Base-by-base conservation (phyloP, 768 basidiomycete genomes). In the Boletus vinaceobasis region DNA sequence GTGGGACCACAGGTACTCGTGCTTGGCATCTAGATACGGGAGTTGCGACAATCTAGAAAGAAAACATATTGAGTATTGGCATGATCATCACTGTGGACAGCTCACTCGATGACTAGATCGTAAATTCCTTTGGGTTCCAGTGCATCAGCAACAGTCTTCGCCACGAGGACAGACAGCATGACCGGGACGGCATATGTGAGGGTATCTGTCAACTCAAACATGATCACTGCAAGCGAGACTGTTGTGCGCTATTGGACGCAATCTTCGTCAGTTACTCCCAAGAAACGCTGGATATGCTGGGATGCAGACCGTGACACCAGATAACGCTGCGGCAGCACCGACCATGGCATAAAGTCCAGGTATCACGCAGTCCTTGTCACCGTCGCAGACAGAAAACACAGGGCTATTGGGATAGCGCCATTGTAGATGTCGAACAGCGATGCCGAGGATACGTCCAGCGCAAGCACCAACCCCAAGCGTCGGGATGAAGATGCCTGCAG, bases 401-500 rank as follows among this genome's bases (percentile, higher is more conserved):
- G 74, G 51, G 38, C 77, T 75, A 27, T 80, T 56, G 0, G 91
- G 89, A 63, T 88, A 69, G 38, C 74, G 76, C 62, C 77, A 82
- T 62, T 89, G 88, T 49, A 87, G 61, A 73, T 83, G 87, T 66
- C 95, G 91, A 71, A 98, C 80, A 7, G 74, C 64, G 36, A 97
- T 83, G 35, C 96, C 96, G 35, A 93, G 63, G 35, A 98, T 82
- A 23, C 96, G 81, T 2, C 97, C 97, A 29, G 90, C 89, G 65
- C 93, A 95, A 0, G 95, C 95, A 26, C 96, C 95, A 11, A 96
- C 95, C 14, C 89, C 93, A 8, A 99, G 82, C 0, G 93, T 91
- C 0, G 97, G 97, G 38, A 99, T 92, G 72, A 99, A 99, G 60
- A 98, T 97, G 4, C 97, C 96, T 14, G 94, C 93, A 45, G 90